Percentiles rank a stretch among this genome's conserved stretches.
phyloP scores from a whole-genome alignment of 371 early-diverging fungal genomes.

The Actinomortierella ambigua region DNA sequence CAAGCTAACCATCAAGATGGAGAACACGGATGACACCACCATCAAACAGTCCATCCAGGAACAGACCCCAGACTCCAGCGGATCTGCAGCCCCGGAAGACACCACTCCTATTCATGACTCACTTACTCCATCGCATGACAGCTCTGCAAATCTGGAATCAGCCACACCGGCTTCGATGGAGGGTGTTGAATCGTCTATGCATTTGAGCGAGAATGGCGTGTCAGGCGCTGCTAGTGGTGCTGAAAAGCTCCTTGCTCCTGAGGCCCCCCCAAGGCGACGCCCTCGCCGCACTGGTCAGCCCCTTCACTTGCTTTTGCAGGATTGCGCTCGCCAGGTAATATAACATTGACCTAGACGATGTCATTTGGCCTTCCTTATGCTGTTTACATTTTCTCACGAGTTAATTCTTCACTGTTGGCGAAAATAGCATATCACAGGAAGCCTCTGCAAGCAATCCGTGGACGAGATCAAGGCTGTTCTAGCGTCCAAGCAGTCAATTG shows the following conservation, averaged over 20 bases:
- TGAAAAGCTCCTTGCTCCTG: slow-evolving; percentile 1
- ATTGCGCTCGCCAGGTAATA: slow-evolving; percentile 47
- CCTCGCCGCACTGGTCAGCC: slow-evolving; percentile 47
- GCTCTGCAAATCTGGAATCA: no score
- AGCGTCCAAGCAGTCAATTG: slow-evolving; percentile 41
- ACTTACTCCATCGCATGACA: no score
- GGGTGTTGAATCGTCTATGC: no score
- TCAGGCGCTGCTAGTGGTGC: no score
- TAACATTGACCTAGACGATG: background rate
- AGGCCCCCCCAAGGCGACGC: slow-evolving; percentile 23
- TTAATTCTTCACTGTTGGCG: background rate
- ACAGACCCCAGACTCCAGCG: no score
- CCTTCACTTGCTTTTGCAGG: slow-evolving; percentile 41
- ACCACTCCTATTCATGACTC: no score
- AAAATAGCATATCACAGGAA: slow-evolving; percentile 46
- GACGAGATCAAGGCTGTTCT: slow-evolving; percentile 48
- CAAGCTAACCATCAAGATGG: no score
- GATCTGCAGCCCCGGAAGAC: no score
- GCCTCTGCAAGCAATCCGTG: slow-evolving; percentile 45
- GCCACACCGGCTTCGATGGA: no score
- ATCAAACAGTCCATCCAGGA: no score
- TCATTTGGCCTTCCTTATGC: background rate
- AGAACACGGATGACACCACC: no score
- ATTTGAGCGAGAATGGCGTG: no score
- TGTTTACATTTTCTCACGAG: slow-evolving; percentile 1